A percentile compares a stretch with the other conserved stretches of the same genome.
Conservation (phyloP, 805 yeast species). For the Wickerhamiella alocasiicola region DNA sequence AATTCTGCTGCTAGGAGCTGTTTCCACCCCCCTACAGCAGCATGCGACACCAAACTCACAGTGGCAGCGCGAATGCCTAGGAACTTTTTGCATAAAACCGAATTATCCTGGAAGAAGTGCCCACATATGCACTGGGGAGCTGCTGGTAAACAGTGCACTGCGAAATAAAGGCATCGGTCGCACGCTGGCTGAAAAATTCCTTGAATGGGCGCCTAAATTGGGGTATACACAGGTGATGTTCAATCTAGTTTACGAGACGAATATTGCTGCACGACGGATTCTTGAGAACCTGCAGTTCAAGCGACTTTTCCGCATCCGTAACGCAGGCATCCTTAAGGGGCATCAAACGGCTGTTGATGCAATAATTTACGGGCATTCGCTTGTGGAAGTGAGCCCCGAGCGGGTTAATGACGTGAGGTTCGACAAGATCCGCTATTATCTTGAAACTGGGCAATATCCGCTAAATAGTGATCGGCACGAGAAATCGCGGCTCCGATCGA, state of each 20-base stretch:
- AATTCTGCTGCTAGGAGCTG: constrained; percentile 64
- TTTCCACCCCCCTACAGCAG: constrained; percentile 34
- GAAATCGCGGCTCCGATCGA: constrained; percentile 71
- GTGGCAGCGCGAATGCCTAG: constrained; percentile 90
- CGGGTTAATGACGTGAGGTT: constrained; percentile 36
- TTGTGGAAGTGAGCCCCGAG: constrained; percentile 37
- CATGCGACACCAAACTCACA: constrained; percentile 43
- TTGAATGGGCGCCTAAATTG: constrained; percentile 82
- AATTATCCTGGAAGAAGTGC: constrained; percentile 88
- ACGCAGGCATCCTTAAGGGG: constrained; percentile 83
- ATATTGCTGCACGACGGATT: constrained; percentile 66
- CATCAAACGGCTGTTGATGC: constrained; percentile 80
- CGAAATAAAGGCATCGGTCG: constrained; percentile 86
- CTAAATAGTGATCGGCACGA: constrained; percentile 70
- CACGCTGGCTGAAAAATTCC: constrained; percentile 66
- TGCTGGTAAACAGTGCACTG: constrained; percentile 84
- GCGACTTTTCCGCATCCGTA: constrained; percentile 64
- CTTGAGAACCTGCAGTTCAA: constrained; percentile 67
- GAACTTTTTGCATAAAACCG: constrained; percentile 73
- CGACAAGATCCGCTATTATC: constrained; percentile 63
- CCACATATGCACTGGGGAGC: constrained; percentile 83
- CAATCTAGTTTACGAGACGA: constrained; percentile 79
- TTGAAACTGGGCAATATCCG: constrained; percentile 80
- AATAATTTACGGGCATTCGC: constrained; percentile 68
- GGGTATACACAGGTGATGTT: constrained; percentile 79